These are phyloP conservation scores for Aspergillus taichungensis DNA, from an alignment of 495 filamentous ascomycete genomes.

Conservation along the genomic window DNA sequence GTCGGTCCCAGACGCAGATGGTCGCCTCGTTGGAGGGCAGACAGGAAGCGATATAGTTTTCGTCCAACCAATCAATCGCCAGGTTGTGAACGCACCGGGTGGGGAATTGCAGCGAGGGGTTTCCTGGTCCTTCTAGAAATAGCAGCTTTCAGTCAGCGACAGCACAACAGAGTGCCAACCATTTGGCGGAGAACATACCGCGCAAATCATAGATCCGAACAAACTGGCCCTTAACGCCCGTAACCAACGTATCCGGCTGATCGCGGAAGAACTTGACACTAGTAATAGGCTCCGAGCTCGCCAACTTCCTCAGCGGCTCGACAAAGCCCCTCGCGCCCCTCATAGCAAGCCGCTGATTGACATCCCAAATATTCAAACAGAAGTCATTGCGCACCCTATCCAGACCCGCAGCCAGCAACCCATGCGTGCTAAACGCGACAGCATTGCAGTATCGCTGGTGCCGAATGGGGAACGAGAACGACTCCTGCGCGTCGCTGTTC, in stretches of 20 bases:
- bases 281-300: conserved; percentile 77
- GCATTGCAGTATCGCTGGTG: conserved; percentile 85
- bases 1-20: conserved; percentile 84
- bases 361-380: conserved; percentile 90
- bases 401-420: conserved; percentile 75
- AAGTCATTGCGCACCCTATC: conserved; percentile 89
- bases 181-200: conserved; percentile 43
- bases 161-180: conserved; percentile 1
- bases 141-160: conserved; percentile 4
- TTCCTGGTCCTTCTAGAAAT: conserved; percentile 41
- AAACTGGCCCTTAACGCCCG: conserved; percentile 76
- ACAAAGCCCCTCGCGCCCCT: conserved; percentile 31
- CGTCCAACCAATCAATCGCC: conserved; percentile 79
- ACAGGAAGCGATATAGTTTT: conserved; percentile 93
- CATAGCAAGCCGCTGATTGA: conserved; percentile 53
- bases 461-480: conserved; percentile 67
- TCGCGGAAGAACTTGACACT: conserved; percentile 87
- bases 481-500: conserved; percentile 53
- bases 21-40: conserved; percentile 55
- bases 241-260: conserved; percentile 72
- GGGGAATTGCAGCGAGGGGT: conserved; percentile 52
- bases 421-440: conserved; percentile 74
- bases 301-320: conserved; percentile 63
- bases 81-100: conserved; percentile 86
- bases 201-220: conserved; percentile 85